These are phyloP conservation scores for Sergeia podlipaevii DNA, from an alignment of 208 protist species.

Conservation along the genomic window DNA sequence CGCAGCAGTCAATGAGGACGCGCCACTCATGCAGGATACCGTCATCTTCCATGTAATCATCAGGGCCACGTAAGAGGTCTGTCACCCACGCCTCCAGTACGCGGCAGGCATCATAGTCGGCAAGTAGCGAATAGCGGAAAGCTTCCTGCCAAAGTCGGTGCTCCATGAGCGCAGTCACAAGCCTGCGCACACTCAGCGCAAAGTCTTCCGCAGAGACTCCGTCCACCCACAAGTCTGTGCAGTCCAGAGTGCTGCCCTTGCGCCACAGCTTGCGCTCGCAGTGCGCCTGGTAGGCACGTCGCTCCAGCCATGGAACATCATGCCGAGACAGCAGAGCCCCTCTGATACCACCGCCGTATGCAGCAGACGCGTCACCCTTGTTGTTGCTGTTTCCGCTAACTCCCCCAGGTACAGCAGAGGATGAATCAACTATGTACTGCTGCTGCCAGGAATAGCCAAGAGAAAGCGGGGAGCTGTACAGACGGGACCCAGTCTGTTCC, in stretches of 20 bases:
- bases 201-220: constrained; percentile 33
- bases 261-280: constrained; percentile 72
- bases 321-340: constrained; percentile 28
- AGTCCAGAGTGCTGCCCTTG: constrained; percentile 60
- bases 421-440: neutral
- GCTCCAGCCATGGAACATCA: constrained; percentile 70
- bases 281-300: constrained; percentile 69
- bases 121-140: constrained; percentile 47
- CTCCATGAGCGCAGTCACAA: constrained; percentile 63
- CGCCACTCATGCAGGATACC: constrained; percentile 10
- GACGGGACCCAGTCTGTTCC: neutral
- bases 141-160: constrained; percentile 69
- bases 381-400: neutral
- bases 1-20: constrained; percentile 47
- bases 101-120: constrained; percentile 22
- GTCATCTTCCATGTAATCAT: neutral
- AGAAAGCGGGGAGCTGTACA: constrained; percentile 22
- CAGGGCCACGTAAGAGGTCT: constrained; percentile 30
- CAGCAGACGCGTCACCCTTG: neutral
- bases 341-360: neutral
- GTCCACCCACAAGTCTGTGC: constrained; percentile 72
- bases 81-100: constrained; percentile 64
- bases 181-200: constrained; percentile 31
- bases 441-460: constrained; percentile 30
- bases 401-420: neutral